Base-by-base conservation (phyloP, 257 asterid genomes). In the Fraxinus excelsior region DNA sequence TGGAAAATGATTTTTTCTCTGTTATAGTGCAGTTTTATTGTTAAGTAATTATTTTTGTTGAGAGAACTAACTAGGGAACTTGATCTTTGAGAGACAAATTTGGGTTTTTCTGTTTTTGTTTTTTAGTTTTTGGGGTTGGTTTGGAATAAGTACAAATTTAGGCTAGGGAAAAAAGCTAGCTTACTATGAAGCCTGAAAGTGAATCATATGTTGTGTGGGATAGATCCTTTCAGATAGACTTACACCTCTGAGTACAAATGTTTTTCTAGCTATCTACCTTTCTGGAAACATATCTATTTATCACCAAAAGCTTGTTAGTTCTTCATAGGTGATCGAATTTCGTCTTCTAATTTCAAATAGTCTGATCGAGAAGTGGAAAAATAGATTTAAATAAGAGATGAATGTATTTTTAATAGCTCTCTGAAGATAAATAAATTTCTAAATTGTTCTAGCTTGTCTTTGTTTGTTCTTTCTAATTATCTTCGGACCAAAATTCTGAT, bases 1-100 rank as follows among this genome's bases (percentile, higher is more conserved):
- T 53, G 53, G 76, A 75, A 28, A 72, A 49, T 69, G 4, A 18
- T 49, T 72, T 73, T 56, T 42, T 28, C 42, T 49, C n/a, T 23
- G 67, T 21, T 51, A 7, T n/a, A 10, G 32, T 65, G 49, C 32
- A 11, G 16, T 26, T 23, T 58, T 58, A 19, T 25, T 25, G 68
- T 62, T 11, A 0, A 62, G 35, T 26, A 56, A n/a, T 19, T 51
- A 23, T 21, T 62, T 62, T 26, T 62, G 18, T 62, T 62, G 35
- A 11, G 6, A 6, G 26, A 56, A 56, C 65, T 56, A n/a, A 19
- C 26, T 7, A n/a, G 25, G 65, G 7, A 53, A 19, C 21, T 25
- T 19, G 25, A 6, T 53, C 26, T 53, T 19, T n/a, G 11, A 56
- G 65, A 19, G 23, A 56, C 12, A 56, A 62, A 62, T 62, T 62